These are phyloP conservation scores for Colletotrichum sp. DNA, from an alignment of 2,329 filamentous ascomycete species.

Conservation along the genomic window DNA sequence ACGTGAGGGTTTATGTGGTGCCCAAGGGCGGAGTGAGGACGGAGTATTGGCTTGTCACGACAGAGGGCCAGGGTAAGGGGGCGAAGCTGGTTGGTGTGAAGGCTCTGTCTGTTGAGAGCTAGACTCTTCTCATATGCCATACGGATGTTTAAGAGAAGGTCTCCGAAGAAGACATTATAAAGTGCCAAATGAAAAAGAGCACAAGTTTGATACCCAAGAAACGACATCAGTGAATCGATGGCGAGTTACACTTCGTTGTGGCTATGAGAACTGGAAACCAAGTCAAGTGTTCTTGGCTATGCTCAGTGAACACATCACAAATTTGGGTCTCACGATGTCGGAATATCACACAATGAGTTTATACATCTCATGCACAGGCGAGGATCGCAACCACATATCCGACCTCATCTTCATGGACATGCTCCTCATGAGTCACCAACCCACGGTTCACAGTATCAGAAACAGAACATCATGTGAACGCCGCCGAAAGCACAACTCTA, in stretches of 20 bases:
- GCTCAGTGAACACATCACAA: background rate
- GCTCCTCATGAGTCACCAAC: background rate
- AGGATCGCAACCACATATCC: too few relatives aligned
- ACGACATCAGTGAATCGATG: background rate
- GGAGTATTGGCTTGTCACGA: conserved; percentile 81
- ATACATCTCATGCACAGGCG: too few relatives aligned
- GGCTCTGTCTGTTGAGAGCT: conserved; percentile 78
- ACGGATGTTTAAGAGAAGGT: background rate
- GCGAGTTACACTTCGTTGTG: background rate
- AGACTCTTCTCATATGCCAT: background rate
- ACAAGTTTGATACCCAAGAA: background rate
- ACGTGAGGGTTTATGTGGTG: conserved; percentile 79
- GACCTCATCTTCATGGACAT: background rate
- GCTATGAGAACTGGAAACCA: background rate
- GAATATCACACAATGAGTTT: background rate
- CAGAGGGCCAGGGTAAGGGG: conserved; percentile 60
- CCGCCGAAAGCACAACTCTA: background rate
- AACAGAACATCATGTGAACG: background rate
- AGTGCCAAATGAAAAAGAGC: background rate
- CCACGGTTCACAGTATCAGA: background rate
- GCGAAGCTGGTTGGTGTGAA: conserved; percentile 77
- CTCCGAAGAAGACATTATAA: background rate
- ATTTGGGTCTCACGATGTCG: background rate
- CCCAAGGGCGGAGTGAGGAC: conserved; percentile 64
- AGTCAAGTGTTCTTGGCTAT: background rate